Evolutionary conservation across 164 flowering plant genomes (phyloP).

Genomic region (Sextonia rubra): DNA sequence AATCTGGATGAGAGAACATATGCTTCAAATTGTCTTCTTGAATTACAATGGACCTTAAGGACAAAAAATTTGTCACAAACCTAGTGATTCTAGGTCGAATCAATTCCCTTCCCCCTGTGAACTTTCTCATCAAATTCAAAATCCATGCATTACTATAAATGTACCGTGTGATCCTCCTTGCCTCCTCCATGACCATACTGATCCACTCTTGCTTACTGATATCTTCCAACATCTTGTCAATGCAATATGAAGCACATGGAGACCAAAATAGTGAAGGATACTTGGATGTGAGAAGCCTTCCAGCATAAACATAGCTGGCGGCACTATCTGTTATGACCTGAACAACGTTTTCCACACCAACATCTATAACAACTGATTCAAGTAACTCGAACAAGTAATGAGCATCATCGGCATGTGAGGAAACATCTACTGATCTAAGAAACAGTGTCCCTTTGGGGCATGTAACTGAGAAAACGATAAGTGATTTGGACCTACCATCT

Average conservation of each 20-base stretch:
- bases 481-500: slow-evolving; percentile 42
- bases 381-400: slow-evolving; percentile 49
- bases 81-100: slow-evolving; percentile 45
- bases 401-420: slow-evolving; percentile 52
- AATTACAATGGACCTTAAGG: slow-evolving; percentile 48
- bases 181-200: slow-evolving; percentile 48
- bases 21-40: slow-evolving; percentile 54
- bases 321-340: slow-evolving; percentile 63
- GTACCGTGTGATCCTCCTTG: slow-evolving; percentile 41
- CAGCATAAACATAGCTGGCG: slow-evolving; percentile 48
- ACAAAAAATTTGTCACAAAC: slow-evolving; percentile 41
- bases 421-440: slow-evolving; percentile 54
- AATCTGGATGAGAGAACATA: slow-evolving; percentile 60
- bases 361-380: slow-evolving; percentile 52
- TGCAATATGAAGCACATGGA: slow-evolving; percentile 71
- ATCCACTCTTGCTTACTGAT: slow-evolving; percentile 54
- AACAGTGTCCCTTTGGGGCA: slow-evolving; percentile 57
- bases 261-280: slow-evolving; percentile 61
- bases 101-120: slow-evolving; percentile 55
- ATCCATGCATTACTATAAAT: slow-evolving; percentile 49
- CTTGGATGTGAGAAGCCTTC: slow-evolving; percentile 55
- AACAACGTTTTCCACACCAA: slow-evolving; percentile 65
- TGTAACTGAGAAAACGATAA: slow-evolving; percentile 46
- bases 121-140: slow-evolving; percentile 49
- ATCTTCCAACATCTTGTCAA: slow-evolving; percentile 65